Percentiles rank a stretch among this genome's conserved stretches.
phyloP scores from a whole-genome alignment of 257 asterid species.

The Solanum pennellii region DNA sequence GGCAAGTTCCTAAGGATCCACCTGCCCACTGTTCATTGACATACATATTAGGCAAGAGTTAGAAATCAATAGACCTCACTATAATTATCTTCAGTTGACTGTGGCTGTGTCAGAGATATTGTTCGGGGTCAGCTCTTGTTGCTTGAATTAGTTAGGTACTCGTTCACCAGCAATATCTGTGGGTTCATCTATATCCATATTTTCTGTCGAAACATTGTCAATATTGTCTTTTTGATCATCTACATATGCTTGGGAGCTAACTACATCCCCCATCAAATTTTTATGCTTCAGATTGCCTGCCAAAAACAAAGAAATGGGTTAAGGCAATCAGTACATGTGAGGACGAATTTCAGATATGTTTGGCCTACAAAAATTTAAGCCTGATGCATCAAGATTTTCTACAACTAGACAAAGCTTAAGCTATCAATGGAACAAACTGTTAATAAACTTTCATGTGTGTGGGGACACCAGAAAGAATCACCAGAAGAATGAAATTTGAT shows the following conservation, averaged over 20 bases:
- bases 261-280: constrained; percentile 69
- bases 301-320: background rate
- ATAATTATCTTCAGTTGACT: background rate
- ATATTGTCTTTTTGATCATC: constrained; percentile 32
- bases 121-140: background rate
- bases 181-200: constrained; percentile 20
- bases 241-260: constrained; percentile 81
- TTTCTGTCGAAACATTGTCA: constrained; percentile 19
- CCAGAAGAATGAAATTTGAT: background rate
- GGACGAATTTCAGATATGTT: background rate
- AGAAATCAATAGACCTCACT: background rate
- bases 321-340: background rate
- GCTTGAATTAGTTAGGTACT: background rate
- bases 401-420: background rate
- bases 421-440: background rate
- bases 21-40: background rate
- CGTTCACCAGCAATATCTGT: constrained; percentile 3
- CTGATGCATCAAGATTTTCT: background rate
- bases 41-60: background rate
- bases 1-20: background rate
- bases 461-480: background rate
- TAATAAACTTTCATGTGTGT: background rate
- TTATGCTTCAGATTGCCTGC: constrained; percentile 87
- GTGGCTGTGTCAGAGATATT: background rate
- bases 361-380: background rate